Evolutionary conservation across 83 land plant species (phyloP).

Genomic region (Diphasiastrum complanatum): DNA sequence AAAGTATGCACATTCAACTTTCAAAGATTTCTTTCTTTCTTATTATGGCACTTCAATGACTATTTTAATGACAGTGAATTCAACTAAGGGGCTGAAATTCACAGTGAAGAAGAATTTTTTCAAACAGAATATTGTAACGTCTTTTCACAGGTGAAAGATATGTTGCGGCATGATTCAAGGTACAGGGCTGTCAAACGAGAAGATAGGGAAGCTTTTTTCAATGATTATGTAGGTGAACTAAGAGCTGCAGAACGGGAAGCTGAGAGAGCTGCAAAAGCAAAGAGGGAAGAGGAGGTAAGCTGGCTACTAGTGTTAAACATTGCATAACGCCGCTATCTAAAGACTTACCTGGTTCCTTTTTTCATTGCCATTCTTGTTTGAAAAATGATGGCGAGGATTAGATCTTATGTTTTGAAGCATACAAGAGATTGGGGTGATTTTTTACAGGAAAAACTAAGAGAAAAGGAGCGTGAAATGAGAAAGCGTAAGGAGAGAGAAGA

Average conservation of each 20-base stretch:
- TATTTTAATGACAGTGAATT: no score
- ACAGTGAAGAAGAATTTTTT: no score
- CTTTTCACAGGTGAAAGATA: constrained; percentile 58
- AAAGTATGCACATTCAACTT: constrained; percentile 41
- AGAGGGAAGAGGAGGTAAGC: constrained; percentile 72
- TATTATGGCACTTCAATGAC: no score
- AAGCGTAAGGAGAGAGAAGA: constrained; percentile 94
- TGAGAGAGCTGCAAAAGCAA: constrained; percentile 57
- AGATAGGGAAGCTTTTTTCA: constrained; percentile 72
- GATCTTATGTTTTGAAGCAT: not conserved
- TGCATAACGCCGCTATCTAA: not conserved
- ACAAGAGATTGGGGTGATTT: not conserved
- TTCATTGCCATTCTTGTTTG: no score
- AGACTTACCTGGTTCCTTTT: no score
- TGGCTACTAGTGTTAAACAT: not conserved
- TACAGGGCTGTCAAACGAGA: constrained; percentile 75
- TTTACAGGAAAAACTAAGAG: constrained; percentile 73
- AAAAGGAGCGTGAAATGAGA: constrained; percentile 81
- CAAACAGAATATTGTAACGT: not conserved
- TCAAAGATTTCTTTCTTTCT: no score
- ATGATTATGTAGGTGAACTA: constrained; percentile 63
- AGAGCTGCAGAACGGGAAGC: constrained; percentile 56
- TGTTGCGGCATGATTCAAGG: constrained; percentile 60
- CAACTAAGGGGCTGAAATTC: no score
- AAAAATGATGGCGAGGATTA: no score